A percentile compares a stretch with the other conserved stretches of the same genome.
Conservation (phyloP, 2,329 filamentous ascomycete species). For the Gaeumannomyces tritici region DNA sequence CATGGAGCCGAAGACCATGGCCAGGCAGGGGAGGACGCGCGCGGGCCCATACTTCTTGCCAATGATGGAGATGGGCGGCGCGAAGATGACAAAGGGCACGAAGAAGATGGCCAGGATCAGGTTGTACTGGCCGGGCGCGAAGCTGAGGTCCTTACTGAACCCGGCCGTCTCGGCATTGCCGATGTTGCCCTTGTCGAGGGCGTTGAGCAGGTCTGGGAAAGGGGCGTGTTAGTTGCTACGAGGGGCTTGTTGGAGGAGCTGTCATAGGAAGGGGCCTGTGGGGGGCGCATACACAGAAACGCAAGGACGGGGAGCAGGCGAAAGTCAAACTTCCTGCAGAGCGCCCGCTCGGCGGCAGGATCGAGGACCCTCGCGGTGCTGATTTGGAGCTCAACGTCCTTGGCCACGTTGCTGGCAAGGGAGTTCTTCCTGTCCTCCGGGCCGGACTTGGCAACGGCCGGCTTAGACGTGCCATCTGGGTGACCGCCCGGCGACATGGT, state of each 20-base stretch:
- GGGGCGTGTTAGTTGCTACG: conserved; percentile 9
- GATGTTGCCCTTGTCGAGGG: conserved; percentile 28
- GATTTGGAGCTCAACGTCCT: not conserved
- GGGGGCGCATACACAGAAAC: conserved; percentile 17
- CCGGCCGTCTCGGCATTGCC: conserved; percentile 44
- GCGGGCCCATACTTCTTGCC: conserved; percentile 60
- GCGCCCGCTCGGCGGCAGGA: conserved; percentile 4
- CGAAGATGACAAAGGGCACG: conserved; percentile 62
- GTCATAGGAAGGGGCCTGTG: conserved; percentile 20
- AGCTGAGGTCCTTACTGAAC: conserved; percentile 42
- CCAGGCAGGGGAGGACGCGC: conserved; percentile 51
- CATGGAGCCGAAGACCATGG: conserved; percentile 58
- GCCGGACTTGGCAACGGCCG: not conserved
- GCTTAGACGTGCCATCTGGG: not conserved
- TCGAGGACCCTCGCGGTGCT: conserved; percentile 4
- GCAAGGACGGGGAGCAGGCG: conserved; percentile 31
- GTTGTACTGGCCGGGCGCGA: conserved; percentile 58
- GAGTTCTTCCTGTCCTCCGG: not conserved
- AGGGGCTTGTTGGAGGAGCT: not conserved
- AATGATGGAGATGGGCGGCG: conserved; percentile 53
- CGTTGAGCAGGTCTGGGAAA: conserved; percentile 6
- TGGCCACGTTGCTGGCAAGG: not conserved
- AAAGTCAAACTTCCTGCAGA: conserved; percentile 26
- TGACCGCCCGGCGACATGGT: not conserved
- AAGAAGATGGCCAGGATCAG: conserved; percentile 62